A percentile compares a stretch with the other conserved stretches of the same genome.
These are phyloP conservation scores for Solanum clarkiae DNA, from an alignment of 257 asterid genomes.

Conservation along the genomic window DNA sequence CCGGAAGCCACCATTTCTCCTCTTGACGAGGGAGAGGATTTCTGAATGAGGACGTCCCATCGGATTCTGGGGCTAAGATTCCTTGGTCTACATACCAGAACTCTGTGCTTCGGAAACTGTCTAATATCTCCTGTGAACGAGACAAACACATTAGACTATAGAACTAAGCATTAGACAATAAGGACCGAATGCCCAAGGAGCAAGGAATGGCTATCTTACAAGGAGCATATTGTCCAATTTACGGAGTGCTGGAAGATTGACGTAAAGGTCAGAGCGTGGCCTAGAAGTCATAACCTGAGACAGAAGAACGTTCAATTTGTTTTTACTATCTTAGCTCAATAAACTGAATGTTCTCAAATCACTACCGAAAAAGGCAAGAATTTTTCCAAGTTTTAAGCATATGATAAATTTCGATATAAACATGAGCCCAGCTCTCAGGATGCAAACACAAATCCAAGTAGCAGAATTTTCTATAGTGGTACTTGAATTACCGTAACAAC, in stretches of 20 bases:
- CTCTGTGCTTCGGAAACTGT: slow-evolving; percentile 39
- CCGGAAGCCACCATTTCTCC: slow-evolving; percentile 91
- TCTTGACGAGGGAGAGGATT: slow-evolving; percentile 48
- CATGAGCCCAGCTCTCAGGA: background rate
- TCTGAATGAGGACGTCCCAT: slow-evolving; percentile 46
- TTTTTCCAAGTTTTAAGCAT: background rate
- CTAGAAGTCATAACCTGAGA: slow-evolving; percentile 68
- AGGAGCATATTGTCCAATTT: slow-evolving; percentile 77
- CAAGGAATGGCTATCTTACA: slow-evolving; percentile 25
- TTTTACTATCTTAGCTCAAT: background rate
- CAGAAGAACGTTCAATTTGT: background rate
- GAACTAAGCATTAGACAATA: background rate
- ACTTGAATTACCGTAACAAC: background rate
- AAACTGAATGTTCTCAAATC: background rate
- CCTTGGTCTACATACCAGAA: slow-evolving; percentile 89
- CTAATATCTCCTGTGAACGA: slow-evolving; percentile 50
- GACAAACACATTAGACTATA: background rate
- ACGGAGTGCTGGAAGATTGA: slow-evolving; percentile 76
- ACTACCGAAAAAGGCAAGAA: background rate
- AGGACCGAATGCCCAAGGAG: background rate
- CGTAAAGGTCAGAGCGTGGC: slow-evolving; percentile 54
- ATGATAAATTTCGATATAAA: background rate
- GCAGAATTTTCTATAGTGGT: background rate
- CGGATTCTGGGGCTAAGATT: slow-evolving; percentile 26
- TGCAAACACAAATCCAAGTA: background rate